Evolutionary conservation across 352 stramenopile genomes (phyloP).

Genomic region (Globisporangium nunn): DNA sequence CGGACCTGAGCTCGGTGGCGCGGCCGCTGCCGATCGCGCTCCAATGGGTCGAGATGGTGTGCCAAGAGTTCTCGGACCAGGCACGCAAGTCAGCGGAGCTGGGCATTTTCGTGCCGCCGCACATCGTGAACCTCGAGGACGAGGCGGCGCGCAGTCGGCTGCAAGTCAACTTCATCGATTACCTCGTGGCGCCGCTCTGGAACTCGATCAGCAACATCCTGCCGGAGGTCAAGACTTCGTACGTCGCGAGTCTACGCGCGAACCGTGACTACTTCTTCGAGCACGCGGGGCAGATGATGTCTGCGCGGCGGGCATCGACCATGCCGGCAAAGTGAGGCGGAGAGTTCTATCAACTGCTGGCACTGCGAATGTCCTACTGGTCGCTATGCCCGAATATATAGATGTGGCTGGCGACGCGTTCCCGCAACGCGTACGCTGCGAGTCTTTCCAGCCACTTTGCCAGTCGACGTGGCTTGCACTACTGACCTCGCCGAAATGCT

Average conservation of each 20-base stretch:
- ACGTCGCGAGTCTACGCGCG: slow-evolving; percentile 35
- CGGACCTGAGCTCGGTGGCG: slow-evolving; percentile 62
- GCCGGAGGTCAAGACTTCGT: slow-evolving; percentile 33
- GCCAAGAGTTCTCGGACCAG: slow-evolving; percentile 75
- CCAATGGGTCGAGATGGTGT: slow-evolving; percentile 70
- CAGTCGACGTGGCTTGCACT: too few relatives aligned
- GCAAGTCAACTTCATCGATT: slow-evolving; percentile 85
- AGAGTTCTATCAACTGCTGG: too few relatives aligned
- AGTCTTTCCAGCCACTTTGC: too few relatives aligned
- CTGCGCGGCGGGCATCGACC: slow-evolving; percentile 18
- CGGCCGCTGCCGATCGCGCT: slow-evolving; percentile 34
- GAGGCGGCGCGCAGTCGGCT: slow-evolving; percentile 49
- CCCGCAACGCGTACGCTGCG: too few relatives aligned
- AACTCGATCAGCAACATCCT: slow-evolving; percentile 50
- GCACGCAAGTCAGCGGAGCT: slow-evolving; percentile 44
- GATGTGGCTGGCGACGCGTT: too few relatives aligned
- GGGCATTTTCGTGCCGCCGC: slow-evolving; percentile 55
- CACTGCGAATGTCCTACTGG: too few relatives aligned
- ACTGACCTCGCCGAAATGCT: too few relatives aligned
- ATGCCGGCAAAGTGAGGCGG: background rate
- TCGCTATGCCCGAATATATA: too few relatives aligned
- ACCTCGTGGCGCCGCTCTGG: slow-evolving; percentile 72
- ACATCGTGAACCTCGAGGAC: slow-evolving; percentile 75
- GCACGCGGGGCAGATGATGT: slow-evolving; percentile 46
- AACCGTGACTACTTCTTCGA: slow-evolving; percentile 76